Percentiles rank a stretch among this genome's conserved stretches.
These are phyloP conservation scores for Polygonum aviculare DNA, from an alignment of 148 eudicot species.

Conservation along the genomic window DNA sequence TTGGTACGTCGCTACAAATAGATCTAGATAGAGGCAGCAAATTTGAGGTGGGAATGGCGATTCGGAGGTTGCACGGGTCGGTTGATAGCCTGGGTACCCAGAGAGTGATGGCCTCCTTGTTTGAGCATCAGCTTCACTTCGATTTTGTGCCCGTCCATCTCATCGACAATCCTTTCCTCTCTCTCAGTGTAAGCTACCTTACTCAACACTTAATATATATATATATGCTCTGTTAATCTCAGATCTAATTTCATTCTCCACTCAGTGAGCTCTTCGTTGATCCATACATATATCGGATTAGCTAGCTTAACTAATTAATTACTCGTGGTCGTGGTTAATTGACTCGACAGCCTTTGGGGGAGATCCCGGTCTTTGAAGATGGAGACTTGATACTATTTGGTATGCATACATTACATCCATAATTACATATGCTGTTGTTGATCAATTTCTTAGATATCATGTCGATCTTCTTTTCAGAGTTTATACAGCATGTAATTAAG, in stretches of 20 bases:
- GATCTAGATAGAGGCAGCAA: too few species aligned
- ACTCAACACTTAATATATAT: too few species aligned
- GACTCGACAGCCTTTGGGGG: conserved; percentile 11
- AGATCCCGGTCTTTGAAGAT: conserved; percentile 13
- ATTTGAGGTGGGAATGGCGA: neutral
- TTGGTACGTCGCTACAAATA: too few species aligned
- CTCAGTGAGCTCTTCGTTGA: too few species aligned
- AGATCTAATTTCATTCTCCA: too few species aligned
- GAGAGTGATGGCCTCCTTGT: conserved; percentile 17
- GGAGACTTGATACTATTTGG: conserved; percentile 15
- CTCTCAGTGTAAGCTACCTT: conserved; percentile 11
- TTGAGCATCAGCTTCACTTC: conserved; percentile 17
- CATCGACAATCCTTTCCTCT: neutral
- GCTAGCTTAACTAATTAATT: neutral
- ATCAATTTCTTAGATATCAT: neutral
- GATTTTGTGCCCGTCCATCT: conserved; percentile 12
- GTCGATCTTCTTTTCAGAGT: too few species aligned
- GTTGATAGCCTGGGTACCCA: neutral
- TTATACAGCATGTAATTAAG: too few species aligned
- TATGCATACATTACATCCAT: neutral
- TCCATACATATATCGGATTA: too few species aligned
- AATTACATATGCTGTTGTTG: too few species aligned
- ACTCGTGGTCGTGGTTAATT: too few species aligned
- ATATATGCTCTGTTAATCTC: too few species aligned
- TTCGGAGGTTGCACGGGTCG: neutral